Conservation (phyloP, 2,329 filamentous ascomycete genomes). For the Cordyceps javanica region DNA sequence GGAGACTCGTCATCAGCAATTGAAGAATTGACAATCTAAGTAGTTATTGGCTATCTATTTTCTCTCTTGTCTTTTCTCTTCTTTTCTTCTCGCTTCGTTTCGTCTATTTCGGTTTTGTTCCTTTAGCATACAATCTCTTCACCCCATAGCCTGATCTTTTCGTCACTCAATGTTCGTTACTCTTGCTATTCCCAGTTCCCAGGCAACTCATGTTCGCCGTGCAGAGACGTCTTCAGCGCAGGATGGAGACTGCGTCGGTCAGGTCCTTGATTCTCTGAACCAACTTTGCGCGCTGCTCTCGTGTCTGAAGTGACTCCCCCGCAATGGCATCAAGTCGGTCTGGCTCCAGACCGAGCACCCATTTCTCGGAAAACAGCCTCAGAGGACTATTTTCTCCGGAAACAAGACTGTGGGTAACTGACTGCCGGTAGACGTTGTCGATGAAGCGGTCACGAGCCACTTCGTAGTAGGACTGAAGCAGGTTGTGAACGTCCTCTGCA, state of each 20-base stretch:
- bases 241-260: background rate
- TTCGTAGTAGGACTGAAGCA: constrained; percentile 28
- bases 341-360: background rate
- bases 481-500: constrained; percentile 25
- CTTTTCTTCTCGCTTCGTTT: too few species aligned
- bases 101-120: too few species aligned
- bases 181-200: too few species aligned
- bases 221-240: background rate
- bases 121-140: too few species aligned
- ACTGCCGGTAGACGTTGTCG: constrained; percentile 29
- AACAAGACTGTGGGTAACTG: constrained; percentile 23
- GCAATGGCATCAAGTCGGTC: background rate
- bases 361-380: background rate
- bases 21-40: background rate
- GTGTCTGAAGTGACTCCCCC: background rate
- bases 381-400: constrained; percentile 20
- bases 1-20: background rate
- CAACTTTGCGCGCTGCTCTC: background rate
- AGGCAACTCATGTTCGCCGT: background rate
- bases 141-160: too few species aligned
- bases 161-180: too few species aligned
- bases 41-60: too few species aligned
- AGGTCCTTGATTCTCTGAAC: background rate
- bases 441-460: constrained; percentile 27
- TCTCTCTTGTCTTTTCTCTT: background rate